These are phyloP conservation scores for Celoporthe dispersa DNA, from an alignment of 2,329 filamentous ascomycete genomes.

Conservation along the genomic window DNA sequence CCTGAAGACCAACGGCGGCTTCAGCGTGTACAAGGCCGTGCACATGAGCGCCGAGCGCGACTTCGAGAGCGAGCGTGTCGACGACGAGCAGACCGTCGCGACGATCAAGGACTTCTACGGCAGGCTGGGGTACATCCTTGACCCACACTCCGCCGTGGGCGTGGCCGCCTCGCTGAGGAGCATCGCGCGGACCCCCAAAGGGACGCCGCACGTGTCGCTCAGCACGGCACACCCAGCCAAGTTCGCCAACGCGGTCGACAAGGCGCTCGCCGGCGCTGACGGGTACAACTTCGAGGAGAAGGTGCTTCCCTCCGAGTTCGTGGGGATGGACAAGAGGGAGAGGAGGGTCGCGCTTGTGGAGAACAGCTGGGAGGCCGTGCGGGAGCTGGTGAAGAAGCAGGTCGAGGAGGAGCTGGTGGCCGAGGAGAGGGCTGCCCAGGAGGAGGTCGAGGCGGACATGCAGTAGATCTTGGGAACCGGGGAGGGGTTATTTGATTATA, in stretches of 20 bases:
- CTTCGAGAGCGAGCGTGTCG: constrained; percentile 81
- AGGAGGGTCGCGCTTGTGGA: constrained; percentile 72
- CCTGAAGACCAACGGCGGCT: constrained; percentile 81
- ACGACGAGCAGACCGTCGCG: constrained; percentile 68
- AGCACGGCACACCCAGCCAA: constrained; percentile 97
- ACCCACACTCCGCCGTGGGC: constrained; percentile 91
- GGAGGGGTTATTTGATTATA: neutral
- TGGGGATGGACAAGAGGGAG: constrained; percentile 76
- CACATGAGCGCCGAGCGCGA: constrained; percentile 71
- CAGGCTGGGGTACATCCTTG: constrained; percentile 71
- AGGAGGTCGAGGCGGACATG: constrained; percentile 22
- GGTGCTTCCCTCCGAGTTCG: constrained; percentile 81
- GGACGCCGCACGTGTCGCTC: constrained; percentile 76
- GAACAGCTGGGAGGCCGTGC: constrained; percentile 74
- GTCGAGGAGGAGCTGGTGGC: constrained; percentile 66
- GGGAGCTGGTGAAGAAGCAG: constrained; percentile 75
- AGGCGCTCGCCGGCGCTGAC: constrained; percentile 72
- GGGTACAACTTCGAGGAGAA: constrained; percentile 75
- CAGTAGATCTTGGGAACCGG: neutral
- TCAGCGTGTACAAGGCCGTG: constrained; percentile 76
- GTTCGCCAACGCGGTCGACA: constrained; percentile 83
- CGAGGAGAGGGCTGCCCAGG: constrained; percentile 23
- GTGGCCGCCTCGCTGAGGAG: constrained; percentile 77
- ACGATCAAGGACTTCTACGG: constrained; percentile 64
- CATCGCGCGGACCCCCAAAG: constrained; percentile 55